Conservation (phyloP, 768 basidiomycete genomes). For the Kondoa malvinella region DNA sequence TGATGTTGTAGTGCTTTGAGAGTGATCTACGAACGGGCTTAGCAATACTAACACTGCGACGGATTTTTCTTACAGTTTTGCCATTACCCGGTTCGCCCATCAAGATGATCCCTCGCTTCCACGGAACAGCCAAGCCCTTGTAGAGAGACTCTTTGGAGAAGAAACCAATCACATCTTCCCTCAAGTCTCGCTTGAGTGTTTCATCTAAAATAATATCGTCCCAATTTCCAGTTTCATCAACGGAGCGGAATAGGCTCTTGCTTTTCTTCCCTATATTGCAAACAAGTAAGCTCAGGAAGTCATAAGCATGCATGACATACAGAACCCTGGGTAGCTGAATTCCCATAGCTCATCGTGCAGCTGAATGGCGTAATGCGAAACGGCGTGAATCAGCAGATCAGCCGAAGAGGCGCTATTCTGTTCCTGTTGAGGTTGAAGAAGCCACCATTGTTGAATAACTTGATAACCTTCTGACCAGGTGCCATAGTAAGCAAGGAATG, state of each 20-base stretch:
- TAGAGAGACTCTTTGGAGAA: slow-evolving; percentile 58
- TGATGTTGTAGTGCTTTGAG: slow-evolving; percentile 67
- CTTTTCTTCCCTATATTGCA: too few species aligned
- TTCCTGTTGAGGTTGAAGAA: neutral
- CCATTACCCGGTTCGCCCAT: slow-evolving; percentile 66
- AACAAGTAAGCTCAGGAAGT: too few species aligned
- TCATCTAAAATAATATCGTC: slow-evolving; percentile 55
- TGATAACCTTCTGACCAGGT: neutral
- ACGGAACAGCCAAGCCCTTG: slow-evolving; percentile 56
- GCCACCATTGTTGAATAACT: neutral
- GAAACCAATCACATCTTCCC: slow-evolving; percentile 63
- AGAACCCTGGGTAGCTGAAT: neutral
- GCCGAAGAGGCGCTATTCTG: neutral
- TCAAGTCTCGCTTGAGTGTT: slow-evolving; percentile 47
- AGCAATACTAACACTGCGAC: neutral
- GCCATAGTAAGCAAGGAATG: neutral
- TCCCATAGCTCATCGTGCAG: neutral
- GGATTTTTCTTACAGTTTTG: slow-evolving; percentile 43
- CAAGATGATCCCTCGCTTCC: slow-evolving; percentile 79
- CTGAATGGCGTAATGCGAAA: neutral
- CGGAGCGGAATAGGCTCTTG: neutral
- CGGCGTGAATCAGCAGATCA: neutral
- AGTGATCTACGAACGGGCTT: slow-evolving; percentile 39
- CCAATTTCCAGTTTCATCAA: slow-evolving; percentile 46
- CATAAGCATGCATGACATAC: too few species aligned